Evolutionary conservation across 208 protist genomes (phyloP).

Genomic region (Leishmania mexicana): DNA sequence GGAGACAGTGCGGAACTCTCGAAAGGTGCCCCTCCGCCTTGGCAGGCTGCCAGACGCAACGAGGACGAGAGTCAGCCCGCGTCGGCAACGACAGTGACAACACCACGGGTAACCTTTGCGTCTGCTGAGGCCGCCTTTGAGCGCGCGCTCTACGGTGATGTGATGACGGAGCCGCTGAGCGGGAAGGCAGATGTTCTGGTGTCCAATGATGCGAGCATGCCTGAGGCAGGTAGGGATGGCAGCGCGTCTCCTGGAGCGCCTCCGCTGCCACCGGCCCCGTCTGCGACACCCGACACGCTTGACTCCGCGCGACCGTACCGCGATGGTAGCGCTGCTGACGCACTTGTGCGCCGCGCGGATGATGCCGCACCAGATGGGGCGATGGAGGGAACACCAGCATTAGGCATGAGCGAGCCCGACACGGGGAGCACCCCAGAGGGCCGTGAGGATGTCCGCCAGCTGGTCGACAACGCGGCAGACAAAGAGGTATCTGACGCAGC

Average conservation of each 20-base stretch:
- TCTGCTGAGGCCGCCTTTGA: slow-evolving; percentile 24
- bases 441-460: background rate
- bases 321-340: background rate
- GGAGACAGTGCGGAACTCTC: background rate
- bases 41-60: background rate
- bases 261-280: background rate
- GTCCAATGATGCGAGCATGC: background rate
- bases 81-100: background rate
- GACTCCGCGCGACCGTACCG: background rate
- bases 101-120: background rate
- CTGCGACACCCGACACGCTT: background rate
- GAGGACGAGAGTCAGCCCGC: background rate
- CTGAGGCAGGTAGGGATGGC: background rate
- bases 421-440: background rate
- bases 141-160: slow-evolving; percentile 10
- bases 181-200: background rate
- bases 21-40: background rate
- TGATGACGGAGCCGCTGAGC: background rate
- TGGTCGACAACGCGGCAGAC: background rate
- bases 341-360: background rate
- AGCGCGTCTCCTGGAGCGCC: background rate
- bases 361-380: background rate
- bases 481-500: background rate
- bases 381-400: background rate
- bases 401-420: background rate